phyloP scores from a whole-genome alignment of 768 basidiomycete species.

The Collybia sordida region DNA sequence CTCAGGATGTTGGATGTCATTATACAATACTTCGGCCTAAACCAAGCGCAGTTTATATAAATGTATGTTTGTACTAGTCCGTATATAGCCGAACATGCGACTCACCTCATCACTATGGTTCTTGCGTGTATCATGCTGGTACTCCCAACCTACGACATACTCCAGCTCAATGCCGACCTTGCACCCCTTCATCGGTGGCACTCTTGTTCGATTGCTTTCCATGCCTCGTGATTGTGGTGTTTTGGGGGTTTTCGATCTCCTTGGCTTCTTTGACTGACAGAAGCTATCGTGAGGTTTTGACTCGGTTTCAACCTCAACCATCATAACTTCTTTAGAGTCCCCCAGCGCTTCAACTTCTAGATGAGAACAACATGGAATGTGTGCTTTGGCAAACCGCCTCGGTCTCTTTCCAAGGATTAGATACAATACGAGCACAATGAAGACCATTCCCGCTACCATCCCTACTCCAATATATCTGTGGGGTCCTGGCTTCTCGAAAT shows the following conservation, averaged over 20 bases:
- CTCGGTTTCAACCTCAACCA: not conserved
- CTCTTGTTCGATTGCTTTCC: not conserved
- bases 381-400: conserved; percentile 20
- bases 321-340: not conserved
- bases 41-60: too few relatives aligned
- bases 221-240: not conserved
- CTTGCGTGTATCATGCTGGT: not conserved
- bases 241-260: not conserved
- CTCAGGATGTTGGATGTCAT: too few relatives aligned
- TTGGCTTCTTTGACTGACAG: not conserved
- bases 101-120: too few relatives aligned
- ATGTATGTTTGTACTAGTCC: too few relatives aligned
- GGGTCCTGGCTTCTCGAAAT: conserved; percentile 28
- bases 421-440: conserved; percentile 38
- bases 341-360: not conserved
- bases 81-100: too few relatives aligned
- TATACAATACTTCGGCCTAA: too few relatives aligned
- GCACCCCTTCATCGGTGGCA: not conserved
- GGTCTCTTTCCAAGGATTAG: conserved; percentile 33
- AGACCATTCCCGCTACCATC: conserved; percentile 34
- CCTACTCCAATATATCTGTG: conserved; percentile 46
- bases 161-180: not conserved
- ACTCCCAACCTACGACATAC: not conserved
- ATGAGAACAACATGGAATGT: conserved; percentile 4
- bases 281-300: not conserved